Conservation (phyloP, 306 rosid genomes). For the Amphicarpaea edgeworthii region DNA sequence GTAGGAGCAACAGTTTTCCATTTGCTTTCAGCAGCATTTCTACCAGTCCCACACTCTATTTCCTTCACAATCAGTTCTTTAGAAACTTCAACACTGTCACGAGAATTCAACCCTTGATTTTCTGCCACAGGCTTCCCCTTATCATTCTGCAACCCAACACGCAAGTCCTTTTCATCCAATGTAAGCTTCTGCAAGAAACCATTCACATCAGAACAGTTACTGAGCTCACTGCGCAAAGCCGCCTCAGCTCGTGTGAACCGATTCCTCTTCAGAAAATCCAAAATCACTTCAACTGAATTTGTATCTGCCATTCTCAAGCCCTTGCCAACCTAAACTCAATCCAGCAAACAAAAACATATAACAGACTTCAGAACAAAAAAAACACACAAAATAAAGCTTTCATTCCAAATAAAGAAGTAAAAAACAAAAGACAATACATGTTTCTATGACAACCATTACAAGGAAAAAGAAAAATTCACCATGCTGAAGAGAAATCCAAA, state of each 20-base stretch:
- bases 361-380: conserved; percentile 37
- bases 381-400: conserved; percentile 37
- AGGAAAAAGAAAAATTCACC: background rate
- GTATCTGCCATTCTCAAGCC: conserved; percentile 72
- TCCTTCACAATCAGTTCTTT: conserved; percentile 92
- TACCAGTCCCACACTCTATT: conserved; percentile 85
- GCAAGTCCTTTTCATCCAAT: conserved; percentile 67
- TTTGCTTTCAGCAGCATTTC: conserved; percentile 70
- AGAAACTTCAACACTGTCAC: conserved; percentile 62
- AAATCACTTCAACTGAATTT: conserved; percentile 81
- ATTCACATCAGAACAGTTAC: conserved; percentile 69
- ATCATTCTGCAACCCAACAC: conserved; percentile 52
- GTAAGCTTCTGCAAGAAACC: conserved; percentile 78
- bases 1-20: conserved; percentile 63
- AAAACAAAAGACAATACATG: background rate
- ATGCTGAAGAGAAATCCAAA: conserved; percentile 23
- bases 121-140: conserved; percentile 68
- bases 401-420: conserved; percentile 42
- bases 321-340: conserved; percentile 56
- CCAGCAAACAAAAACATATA: conserved; percentile 40
- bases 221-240: conserved; percentile 85
- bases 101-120: conserved; percentile 54
- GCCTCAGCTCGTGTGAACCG: conserved; percentile 90
- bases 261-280: conserved; percentile 85
- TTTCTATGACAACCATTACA: conserved; percentile 31